A percentile compares a stretch with the other conserved stretches of the same genome.
phyloP scores from a whole-genome alignment of 768 basidiomycete genomes.

The Suillus clintonianus region DNA sequence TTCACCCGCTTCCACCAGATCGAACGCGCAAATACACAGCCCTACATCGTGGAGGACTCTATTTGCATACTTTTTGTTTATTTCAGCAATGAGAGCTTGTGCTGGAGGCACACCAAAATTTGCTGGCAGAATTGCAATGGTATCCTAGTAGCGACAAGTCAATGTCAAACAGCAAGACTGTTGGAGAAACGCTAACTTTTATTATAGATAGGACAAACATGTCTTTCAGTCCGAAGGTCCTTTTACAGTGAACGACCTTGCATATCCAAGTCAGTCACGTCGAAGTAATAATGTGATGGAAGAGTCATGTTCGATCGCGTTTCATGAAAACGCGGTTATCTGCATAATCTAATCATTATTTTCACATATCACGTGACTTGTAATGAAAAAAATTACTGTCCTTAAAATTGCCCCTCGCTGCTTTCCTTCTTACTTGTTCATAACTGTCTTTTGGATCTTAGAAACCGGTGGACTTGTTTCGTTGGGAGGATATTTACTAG shows the following conservation, averaged over 20 bases:
- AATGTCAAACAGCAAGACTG: not conserved
- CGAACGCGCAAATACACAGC: conserved; percentile 88
- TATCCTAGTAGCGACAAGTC: conserved; percentile 60
- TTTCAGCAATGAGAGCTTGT: conserved; percentile 77
- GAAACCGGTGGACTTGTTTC: not conserved
- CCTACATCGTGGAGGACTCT: conserved; percentile 88
- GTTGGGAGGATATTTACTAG: not conserved
- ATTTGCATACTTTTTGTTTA: conserved; percentile 97
- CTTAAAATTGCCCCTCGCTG: not conserved
- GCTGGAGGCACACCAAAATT: conserved; percentile 79
- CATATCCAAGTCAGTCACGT: not conserved
- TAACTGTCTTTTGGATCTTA: conserved; percentile 2
- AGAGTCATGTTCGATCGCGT: not conserved
- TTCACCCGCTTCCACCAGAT: conserved; percentile 82
- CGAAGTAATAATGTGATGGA: not conserved
- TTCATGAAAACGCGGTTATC: not conserved
- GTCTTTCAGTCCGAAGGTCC: not conserved
- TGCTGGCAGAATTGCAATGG: conserved; percentile 84
- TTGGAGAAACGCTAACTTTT: conserved; percentile 29
- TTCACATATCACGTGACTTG: not conserved
- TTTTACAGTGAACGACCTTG: not conserved
- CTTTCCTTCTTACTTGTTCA: not conserved
- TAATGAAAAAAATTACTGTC: not conserved
- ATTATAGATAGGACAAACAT: conserved; percentile 53
- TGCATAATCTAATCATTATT: conserved; percentile 3